Percentiles rank a stretch among this genome's conserved stretches.
Evolutionary conservation across 768 basidiomycete species (phyloP).

Genomic region (Kwoniella sp.): DNA sequence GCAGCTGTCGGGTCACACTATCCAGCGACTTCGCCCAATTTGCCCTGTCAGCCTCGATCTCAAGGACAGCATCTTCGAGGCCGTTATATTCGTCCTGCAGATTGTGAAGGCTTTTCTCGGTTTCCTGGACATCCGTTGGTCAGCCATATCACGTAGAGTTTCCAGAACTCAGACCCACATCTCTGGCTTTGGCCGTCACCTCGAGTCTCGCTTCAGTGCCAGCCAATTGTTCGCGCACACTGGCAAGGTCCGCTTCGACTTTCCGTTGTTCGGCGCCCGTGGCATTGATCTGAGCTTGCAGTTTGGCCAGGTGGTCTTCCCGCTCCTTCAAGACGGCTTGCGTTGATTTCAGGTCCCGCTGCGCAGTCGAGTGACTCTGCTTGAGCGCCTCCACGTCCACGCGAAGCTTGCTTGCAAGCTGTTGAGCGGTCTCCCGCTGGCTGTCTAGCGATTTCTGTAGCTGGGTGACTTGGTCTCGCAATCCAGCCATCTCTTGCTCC

Average conservation of each 20-base stretch:
- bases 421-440: conserved; percentile 60
- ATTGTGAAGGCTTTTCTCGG: conserved; percentile 70
- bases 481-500: conserved; percentile 71
- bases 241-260: conserved; percentile 30
- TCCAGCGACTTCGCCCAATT: conserved; percentile 70
- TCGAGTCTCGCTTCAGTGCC: conserved; percentile 21
- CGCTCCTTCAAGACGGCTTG: conserved; percentile 58
- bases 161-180: conserved; percentile 55
- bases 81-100: conserved; percentile 73
- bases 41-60: conserved; percentile 75
- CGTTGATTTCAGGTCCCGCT: conserved; percentile 58
- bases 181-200: conserved; percentile 56
- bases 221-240: conserved; percentile 22
- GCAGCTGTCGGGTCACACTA: conserved; percentile 64
- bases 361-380: conserved; percentile 63
- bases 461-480: conserved; percentile 62
- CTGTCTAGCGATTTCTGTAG: conserved; percentile 67
- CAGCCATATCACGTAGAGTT: neutral
- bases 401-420: conserved; percentile 68
- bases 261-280: conserved; percentile 17
- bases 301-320: conserved; percentile 54
- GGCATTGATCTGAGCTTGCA: conserved; percentile 6
- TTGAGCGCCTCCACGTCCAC: conserved; percentile 65
- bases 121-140: conserved; percentile 53
- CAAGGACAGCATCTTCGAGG: conserved; percentile 81